phyloP scores from a whole-genome alignment of 2,329 filamentous ascomycete genomes.

The Colletotrichum endophyticum region DNA sequence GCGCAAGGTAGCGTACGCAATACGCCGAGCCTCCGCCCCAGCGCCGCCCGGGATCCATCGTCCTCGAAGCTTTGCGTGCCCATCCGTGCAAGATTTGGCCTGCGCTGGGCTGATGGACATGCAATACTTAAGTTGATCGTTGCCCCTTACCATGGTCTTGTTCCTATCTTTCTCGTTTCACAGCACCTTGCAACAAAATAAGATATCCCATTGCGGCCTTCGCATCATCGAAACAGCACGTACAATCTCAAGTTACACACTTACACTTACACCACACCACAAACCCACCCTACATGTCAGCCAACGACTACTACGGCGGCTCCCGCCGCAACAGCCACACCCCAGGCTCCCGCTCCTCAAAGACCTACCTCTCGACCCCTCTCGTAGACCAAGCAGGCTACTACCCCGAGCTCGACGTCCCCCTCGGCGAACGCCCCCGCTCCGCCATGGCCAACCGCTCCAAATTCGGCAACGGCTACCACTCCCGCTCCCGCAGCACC shows the following conservation, averaged over 20 bases:
- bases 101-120: background rate
- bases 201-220: background rate
- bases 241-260: background rate
- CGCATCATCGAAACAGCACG: background rate
- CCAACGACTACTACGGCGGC: constrained; percentile 26
- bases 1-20: background rate
- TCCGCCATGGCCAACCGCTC: constrained; percentile 8
- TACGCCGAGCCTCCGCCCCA: constrained; percentile 13
- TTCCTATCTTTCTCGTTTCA: background rate
- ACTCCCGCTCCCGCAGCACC: background rate
- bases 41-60: constrained; percentile 7
- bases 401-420: constrained; percentile 10
- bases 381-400: background rate
- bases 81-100: background rate
- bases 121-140: background rate
- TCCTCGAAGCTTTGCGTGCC: background rate
- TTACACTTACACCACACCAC: background rate
- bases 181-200: background rate
- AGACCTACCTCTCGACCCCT: background rate
- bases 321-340: constrained; percentile 17
- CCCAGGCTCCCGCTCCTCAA: background rate
- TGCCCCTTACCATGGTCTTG: fast-evolving
- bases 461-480: background rate
- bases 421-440: background rate
- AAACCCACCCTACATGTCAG: constrained; percentile 21